phyloP scores from a whole-genome alignment of 768 basidiomycete species.

The Pilatotrama ljubarskyi region DNA sequence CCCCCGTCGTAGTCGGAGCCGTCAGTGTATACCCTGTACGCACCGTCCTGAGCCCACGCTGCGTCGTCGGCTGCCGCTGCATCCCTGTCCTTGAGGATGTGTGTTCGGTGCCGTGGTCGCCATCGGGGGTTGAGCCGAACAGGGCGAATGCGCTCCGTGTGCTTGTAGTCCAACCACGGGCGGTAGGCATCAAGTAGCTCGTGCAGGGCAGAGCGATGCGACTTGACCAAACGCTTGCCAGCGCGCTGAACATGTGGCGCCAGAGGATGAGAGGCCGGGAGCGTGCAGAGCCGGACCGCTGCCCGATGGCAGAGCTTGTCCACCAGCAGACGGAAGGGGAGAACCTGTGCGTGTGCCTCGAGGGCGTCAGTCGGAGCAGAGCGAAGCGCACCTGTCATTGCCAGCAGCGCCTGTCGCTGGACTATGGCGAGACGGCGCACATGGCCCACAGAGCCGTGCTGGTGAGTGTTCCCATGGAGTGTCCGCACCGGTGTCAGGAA shows the following conservation, averaged over 20 bases:
- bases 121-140: constrained; percentile 13
- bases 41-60: background rate
- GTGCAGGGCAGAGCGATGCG: constrained; percentile 27
- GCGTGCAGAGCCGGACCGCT: constrained; percentile 21
- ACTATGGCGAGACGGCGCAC: constrained; percentile 19
- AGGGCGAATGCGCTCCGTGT: constrained; percentile 22
- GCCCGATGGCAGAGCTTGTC: constrained; percentile 16
- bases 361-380: constrained; percentile 27
- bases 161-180: constrained; percentile 12
- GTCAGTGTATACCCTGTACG: constrained; percentile 29
- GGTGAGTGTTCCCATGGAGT: background rate
- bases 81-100: background rate
- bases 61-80: constrained; percentile 10
- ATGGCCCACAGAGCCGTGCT: constrained; percentile 1
- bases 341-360: constrained; percentile 23
- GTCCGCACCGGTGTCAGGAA: constrained; percentile 1
- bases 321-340: constrained; percentile 23
- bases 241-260: constrained; percentile 7
- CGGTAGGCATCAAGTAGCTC: constrained; percentile 20
- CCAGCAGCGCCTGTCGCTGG: constrained; percentile 26
- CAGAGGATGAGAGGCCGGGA: constrained; percentile 25
- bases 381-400: constrained; percentile 28
- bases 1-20: constrained; percentile 31
- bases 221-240: constrained; percentile 3
- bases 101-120: background rate